These are phyloP conservation scores for Tranzscheliella williamsii DNA, from an alignment of 1,284 basidiomycete genomes.

Conservation along the genomic window DNA sequence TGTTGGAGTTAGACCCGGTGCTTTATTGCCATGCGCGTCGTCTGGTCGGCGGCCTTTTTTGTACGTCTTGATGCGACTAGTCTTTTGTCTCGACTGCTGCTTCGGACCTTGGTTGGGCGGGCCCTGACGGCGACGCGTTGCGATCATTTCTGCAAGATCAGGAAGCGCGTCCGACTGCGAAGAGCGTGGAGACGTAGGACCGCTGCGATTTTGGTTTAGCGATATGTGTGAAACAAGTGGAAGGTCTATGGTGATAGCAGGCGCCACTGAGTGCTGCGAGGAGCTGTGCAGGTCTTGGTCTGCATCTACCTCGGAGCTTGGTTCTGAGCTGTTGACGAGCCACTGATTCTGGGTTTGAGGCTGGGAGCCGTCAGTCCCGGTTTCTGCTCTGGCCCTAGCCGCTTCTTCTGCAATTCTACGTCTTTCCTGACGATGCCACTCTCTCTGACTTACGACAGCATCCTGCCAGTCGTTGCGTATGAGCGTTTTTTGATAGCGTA, in stretches of 20 bases:
- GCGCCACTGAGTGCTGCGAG: not conserved
- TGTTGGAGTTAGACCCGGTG: too few relatives aligned
- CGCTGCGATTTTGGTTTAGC: not conserved
- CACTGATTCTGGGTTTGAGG: slow-evolving; percentile 33
- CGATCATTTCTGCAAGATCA: slow-evolving; percentile 19
- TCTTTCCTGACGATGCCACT: slow-evolving; percentile 43
- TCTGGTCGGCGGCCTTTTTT: too few relatives aligned
- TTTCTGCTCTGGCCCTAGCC: not conserved
- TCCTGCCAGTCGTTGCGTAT: slow-evolving; percentile 62
- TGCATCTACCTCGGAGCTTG: slow-evolving; percentile 25
- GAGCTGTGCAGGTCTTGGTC: slow-evolving; percentile 10
- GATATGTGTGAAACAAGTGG: not conserved
- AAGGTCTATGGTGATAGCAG: slow-evolving; percentile 8
- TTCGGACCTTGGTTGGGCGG: too few relatives aligned
- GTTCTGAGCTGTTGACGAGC: slow-evolving; percentile 24
- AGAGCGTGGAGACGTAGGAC: slow-evolving; percentile 7
- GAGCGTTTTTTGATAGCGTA: slow-evolving; percentile 57
- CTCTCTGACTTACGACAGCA: slow-evolving; percentile 59
- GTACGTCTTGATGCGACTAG: too few relatives aligned
- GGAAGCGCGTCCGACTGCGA: slow-evolving; percentile 18
- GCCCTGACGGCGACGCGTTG: not conserved
- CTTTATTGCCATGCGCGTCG: too few relatives aligned
- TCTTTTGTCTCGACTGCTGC: too few relatives aligned
- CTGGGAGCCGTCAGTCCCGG: not conserved
- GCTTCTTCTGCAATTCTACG: slow-evolving; percentile 28